Evolutionary conservation across 306 rosid species (phyloP).

Genomic region (Argentina anserina): DNA sequence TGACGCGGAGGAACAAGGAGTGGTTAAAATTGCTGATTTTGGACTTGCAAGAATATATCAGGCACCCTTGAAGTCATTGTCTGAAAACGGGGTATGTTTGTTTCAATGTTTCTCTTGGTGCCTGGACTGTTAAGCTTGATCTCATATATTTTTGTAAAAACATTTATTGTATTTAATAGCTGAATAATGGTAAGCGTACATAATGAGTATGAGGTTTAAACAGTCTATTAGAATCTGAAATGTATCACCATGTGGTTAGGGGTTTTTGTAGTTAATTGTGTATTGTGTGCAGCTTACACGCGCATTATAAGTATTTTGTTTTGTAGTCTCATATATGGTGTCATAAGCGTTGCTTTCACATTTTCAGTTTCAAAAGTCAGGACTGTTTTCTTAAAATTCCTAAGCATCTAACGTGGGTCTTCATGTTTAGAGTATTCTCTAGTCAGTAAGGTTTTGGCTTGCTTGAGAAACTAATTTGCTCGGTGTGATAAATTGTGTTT

Average conservation of each 20-base stretch:
- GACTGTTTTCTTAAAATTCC: background rate
- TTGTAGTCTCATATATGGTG: background rate
- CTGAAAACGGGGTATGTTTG: constrained; percentile 67
- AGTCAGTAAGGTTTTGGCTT: background rate
- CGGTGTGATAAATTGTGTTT: background rate
- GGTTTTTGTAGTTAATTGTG: background rate
- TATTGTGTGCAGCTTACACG: background rate
- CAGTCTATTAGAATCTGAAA: background rate
- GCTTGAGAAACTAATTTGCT: background rate
- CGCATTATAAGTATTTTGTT: background rate
- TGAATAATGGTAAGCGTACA: background rate
- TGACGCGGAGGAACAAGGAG: constrained; percentile 86
- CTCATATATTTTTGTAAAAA: background rate
- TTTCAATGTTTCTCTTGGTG: background rate
- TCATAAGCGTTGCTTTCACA: background rate
- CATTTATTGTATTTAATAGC: background rate
- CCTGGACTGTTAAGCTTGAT: background rate
- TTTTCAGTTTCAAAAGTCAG: background rate
- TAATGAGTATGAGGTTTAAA: background rate
- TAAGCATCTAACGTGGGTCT: background rate
- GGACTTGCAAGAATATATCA: constrained; percentile 98
- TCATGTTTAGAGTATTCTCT: background rate
- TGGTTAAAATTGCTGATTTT: constrained; percentile 93
- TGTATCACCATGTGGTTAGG: background rate
- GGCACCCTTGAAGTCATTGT: constrained; percentile 81